These are phyloP conservation scores for Sphagnum magellanicum DNA, from an alignment of 228 moss, liverwort and hornwort genomes.

Conservation along the genomic window DNA sequence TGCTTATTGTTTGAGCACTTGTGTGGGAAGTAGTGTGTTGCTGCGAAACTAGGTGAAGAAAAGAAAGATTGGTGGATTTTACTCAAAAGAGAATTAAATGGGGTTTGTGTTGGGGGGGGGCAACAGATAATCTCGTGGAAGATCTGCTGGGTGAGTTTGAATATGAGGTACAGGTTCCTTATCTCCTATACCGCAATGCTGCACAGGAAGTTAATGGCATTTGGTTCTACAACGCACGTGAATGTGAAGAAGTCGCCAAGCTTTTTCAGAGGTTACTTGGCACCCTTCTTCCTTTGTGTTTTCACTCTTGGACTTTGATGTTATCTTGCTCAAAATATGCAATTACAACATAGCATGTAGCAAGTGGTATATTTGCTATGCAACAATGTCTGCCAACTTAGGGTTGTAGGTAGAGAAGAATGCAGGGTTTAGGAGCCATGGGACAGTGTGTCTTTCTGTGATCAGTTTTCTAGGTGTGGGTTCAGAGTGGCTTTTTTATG, in stretches of 20 bases:
- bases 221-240: conserved; percentile 90
- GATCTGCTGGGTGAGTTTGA: conserved; percentile 93
- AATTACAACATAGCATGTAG: not conserved
- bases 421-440: too few relatives aligned
- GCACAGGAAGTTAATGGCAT: conserved; percentile 96
- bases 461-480: not conserved
- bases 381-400: not conserved
- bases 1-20: too few relatives aligned
- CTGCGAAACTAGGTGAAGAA: not conserved
- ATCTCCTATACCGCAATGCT: conserved; percentile 90
- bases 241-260: conserved; percentile 95
- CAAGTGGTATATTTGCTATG: not conserved
- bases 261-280: conserved; percentile 67
- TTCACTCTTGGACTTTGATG: not conserved
- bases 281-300: not conserved
- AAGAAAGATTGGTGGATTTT: too few relatives aligned
- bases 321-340: not conserved
- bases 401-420: too few relatives aligned
- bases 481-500: not conserved
- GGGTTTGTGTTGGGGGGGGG: conserved; percentile 1
- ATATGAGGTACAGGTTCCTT: conserved; percentile 96
- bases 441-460: too few relatives aligned
- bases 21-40: not conserved
- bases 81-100: not conserved
- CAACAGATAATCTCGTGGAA: conserved; percentile 89